Conservation (phyloP, 2,329 filamentous ascomycete species). For the Corynespora cassiicola region DNA sequence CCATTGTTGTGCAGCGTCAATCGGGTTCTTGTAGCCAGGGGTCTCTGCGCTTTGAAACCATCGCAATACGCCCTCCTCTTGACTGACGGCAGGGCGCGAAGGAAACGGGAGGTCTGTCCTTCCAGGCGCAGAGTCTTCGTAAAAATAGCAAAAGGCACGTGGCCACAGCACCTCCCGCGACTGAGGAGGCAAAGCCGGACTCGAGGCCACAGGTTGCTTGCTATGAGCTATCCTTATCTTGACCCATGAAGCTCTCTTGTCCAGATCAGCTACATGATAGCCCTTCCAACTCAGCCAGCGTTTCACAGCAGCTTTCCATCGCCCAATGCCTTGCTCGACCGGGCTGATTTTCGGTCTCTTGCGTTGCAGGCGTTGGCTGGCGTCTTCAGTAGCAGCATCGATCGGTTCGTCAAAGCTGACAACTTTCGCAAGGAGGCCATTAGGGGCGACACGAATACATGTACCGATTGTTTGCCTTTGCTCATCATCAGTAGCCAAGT, state of each 20-base stretch:
- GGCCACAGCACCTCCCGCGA: constrained; percentile 46
- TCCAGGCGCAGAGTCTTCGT: constrained; percentile 9
- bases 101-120: too few relatives aligned
- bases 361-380: constrained; percentile 19
- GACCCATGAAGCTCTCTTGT: constrained; percentile 36
- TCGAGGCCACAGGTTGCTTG: constrained; percentile 14
- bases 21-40: constrained; percentile 41
- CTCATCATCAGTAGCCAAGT: constrained; percentile 16
- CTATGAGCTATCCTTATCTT: constrained; percentile 31
- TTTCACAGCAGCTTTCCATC: constrained; percentile 40
- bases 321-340: constrained; percentile 37
- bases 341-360: constrained; percentile 32
- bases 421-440: constrained; percentile 37
- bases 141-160: constrained; percentile 39
- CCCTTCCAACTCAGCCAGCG: constrained; percentile 45
- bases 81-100: too few relatives aligned
- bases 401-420: constrained; percentile 38
- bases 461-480: constrained; percentile 27
- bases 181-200: constrained; percentile 14
- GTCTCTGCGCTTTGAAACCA: constrained; percentile 39
- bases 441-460: constrained; percentile 44
- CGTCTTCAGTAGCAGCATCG: constrained; percentile 24
- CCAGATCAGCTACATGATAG: constrained; percentile 32
- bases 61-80: constrained; percentile 16
- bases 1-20: constrained; percentile 45